Conservation (phyloP, 1,139 yeast species). For the Lodderomyces margitis region DNA sequence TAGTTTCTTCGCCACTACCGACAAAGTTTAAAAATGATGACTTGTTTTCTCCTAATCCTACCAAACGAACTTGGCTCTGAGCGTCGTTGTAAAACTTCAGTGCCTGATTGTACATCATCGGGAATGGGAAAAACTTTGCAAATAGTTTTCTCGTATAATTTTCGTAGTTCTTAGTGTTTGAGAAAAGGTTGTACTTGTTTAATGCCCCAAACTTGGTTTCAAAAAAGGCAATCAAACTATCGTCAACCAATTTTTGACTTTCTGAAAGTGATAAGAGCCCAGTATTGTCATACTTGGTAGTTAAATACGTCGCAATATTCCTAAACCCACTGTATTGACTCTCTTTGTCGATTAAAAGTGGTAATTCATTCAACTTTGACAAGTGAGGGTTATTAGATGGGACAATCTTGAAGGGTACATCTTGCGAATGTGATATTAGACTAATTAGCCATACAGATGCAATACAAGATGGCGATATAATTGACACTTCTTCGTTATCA, state of each 20-base stretch:
- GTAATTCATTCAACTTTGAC: conserved; percentile 53
- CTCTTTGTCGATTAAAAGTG: conserved; percentile 44
- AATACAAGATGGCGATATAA: conserved; percentile 40
- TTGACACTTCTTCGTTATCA: conserved; percentile 26
- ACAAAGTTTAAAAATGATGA: conserved; percentile 30
- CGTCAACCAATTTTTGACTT: conserved; percentile 25
- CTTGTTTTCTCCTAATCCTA: conserved; percentile 38
- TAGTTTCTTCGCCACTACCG: conserved; percentile 14
- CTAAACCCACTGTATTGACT: conserved; percentile 45
- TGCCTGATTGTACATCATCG: conserved; percentile 83
- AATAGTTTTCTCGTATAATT: conserved; percentile 61
- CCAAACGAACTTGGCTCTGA: conserved; percentile 35
- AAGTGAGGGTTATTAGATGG: conserved; percentile 60
- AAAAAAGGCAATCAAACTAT: conserved; percentile 29
- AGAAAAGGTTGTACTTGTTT: conserved; percentile 61
- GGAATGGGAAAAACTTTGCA: conserved; percentile 64
- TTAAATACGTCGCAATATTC: conserved; percentile 37
- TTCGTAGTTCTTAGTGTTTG: conserved; percentile 64
- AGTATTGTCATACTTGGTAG: conserved; percentile 19
- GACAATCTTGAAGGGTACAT: conserved; percentile 33
- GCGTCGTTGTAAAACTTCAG: conserved; percentile 52
- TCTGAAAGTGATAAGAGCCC: conserved; percentile 7
- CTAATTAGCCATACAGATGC: conserved; percentile 38
- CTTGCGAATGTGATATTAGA: conserved; percentile 8
- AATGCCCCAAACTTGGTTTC: conserved; percentile 43